Evolutionary conservation across 805 yeast species (phyloP), one percentile per base, ranked within the genome.

Genomic region (Candida andamanensis): DNA sequence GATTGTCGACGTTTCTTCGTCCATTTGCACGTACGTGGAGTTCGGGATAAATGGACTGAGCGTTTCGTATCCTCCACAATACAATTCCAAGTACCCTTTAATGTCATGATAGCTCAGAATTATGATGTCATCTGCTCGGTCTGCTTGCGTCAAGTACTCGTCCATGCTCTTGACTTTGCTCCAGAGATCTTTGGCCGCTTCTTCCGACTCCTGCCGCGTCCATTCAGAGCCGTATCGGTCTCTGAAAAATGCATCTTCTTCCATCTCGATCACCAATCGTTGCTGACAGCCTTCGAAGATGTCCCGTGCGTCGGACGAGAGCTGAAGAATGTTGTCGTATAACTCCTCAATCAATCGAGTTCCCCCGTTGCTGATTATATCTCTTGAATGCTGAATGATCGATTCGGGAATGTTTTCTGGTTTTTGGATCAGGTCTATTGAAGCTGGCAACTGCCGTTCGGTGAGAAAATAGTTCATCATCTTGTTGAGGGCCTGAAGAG

Each of bases 341-440:
- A 74, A 46, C 13, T 54, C 56, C 14, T 60, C 63, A 4, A 82
- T 46, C 10, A 54, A 52, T 3, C 45, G 37, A 0, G 63, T 41
- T 1, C 87, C 89, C 3, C 86, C 85, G 24, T 56, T 44, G 2
- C 69, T 50, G 5, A 62, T 57, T 8, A 82, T 59, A 23, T 73
- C 76, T 14, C 74, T 74, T 6, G 76, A 69, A 38, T 78, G 78
- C 7, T 69, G 69, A 0, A 76, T 36, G 1, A 83, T 59, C 2
- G 78, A 67, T 6, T 65, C 65, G 0, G 95, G 92, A 0, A 82
- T 49, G 15, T 67, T 42, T 57, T 72, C 58, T 52, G 84, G 78
- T 32, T 64, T 67, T 31, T 76, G 74, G 1, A 80, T 47, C 0
- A 81, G 60, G 32, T 82, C 87, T 2, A 85, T 52, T 0, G 80